Evolutionary conservation across 23 red algal genomes (phyloP), one percentile per base, ranked within the genome.

Genomic region (Agarophyton chilense): DNA sequence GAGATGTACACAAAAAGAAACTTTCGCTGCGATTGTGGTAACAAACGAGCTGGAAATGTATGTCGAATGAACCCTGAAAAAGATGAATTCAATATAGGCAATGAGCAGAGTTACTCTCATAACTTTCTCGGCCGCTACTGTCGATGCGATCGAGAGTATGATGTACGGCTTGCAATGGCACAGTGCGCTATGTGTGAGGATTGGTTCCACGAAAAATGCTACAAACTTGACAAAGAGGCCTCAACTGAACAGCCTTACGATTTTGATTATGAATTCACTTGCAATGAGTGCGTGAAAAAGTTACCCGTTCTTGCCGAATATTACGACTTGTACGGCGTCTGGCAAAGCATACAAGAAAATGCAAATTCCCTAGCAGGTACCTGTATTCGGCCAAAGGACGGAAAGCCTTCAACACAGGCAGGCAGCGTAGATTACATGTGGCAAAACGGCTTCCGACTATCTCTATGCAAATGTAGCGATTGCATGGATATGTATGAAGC

Each of bases 181-280:
- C 89, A 92, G 51, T 92, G 89, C 50, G 75, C 76, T 34, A 61
- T 92, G 78, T 92, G 89, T 45, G 89, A 92, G 34, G 89, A 92
- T 45, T 92, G 89, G 89, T 92, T 82, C 21, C 89, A 92, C 65
- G 89, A 82, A 25, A 47, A 35, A 31, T 92, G 89, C 63, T 77
- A 65, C 40, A 57, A 77, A 11, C 53, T 72, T 29, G 71, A 92
- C 40, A 36, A 42, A 13, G 28, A 72, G 10, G 34, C 67, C 38
- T 50, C 19, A 16, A 21, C 47, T 14, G n/a, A n/a, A 9, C 50
- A 41, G 28, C 78, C 39, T 38, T 74, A 49, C 43, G 47, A 82
- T 24, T 70, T 80, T 5, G 79, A 70, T 11, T 92, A 83, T 45
- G 89, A 92, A 39, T 82, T 92, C 16, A 83, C 78, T 29, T 92